phyloP scores from a whole-genome alignment of 2,329 filamentous ascomycete genomes.

The Trichoderma harzianum region DNA sequence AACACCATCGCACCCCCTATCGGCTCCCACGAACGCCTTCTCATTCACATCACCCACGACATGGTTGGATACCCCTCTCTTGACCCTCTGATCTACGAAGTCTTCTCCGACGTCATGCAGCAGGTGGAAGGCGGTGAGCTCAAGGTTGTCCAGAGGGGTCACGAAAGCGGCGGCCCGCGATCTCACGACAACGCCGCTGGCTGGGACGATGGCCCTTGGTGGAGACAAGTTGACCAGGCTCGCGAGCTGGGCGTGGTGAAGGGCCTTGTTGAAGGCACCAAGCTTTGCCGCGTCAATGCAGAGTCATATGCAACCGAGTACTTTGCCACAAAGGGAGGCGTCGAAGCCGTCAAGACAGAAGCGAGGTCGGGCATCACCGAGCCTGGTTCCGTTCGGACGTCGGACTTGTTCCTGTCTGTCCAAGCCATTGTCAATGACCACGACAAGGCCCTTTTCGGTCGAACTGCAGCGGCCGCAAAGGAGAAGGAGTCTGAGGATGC shows the following conservation, averaged over 20 bases:
- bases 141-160: conserved; percentile 88
- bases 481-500: conserved; percentile 52
- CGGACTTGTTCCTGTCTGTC: conserved; percentile 92
- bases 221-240: conserved; percentile 67
- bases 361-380: conserved; percentile 78
- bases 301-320: conserved; percentile 86
- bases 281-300: conserved; percentile 83
- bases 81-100: conserved; percentile 85
- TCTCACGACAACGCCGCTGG: conserved; percentile 59
- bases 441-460: conserved; percentile 65
- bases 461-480: conserved; percentile 50
- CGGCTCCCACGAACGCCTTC: conserved; percentile 90
- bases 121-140: conserved; percentile 97
- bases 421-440: conserved; percentile 73
- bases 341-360: conserved; percentile 75
- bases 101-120: conserved; percentile 96
- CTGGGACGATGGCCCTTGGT: conserved; percentile 97
- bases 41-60: conserved; percentile 97
- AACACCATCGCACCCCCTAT: conserved; percentile 96
- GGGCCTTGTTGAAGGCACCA: conserved; percentile 81
- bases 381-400: conserved; percentile 84
- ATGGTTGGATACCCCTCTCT: conserved; percentile 90
- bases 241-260: conserved; percentile 77
- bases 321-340: conserved; percentile 71
- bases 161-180: conserved; percentile 71